Percentiles rank a stretch among this genome's conserved stretches.
These are phyloP conservation scores for Bipolaris victoriae DNA, from an alignment of 2,329 filamentous ascomycete genomes.

Conservation along the genomic window DNA sequence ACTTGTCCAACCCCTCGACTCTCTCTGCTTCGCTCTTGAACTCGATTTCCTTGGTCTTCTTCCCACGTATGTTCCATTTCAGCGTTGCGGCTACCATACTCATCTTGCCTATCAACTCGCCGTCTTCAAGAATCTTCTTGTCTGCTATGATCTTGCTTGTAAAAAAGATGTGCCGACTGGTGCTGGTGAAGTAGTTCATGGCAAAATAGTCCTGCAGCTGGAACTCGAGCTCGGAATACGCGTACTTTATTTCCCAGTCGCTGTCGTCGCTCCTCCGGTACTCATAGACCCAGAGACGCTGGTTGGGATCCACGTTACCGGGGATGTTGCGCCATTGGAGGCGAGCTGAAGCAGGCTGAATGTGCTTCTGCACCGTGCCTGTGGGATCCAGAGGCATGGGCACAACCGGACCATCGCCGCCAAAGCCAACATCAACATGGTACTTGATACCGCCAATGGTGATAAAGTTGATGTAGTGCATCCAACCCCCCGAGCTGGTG, in stretches of 20 bases:
- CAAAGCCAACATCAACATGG: conserved; percentile 55
- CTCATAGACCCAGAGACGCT: conserved; percentile 55
- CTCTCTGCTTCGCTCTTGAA: conserved; percentile 54
- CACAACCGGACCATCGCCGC: conserved; percentile 44
- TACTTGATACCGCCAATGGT: conserved; percentile 43
- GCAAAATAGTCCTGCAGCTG: conserved; percentile 39
- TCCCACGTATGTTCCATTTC: conserved; percentile 54
- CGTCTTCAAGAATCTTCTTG: conserved; percentile 56
- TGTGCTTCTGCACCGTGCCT: conserved; percentile 33
- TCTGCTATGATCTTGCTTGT: conserved; percentile 51
- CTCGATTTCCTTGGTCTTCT: conserved; percentile 49
- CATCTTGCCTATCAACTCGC: conserved; percentile 47
- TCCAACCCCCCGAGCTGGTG: conserved; percentile 40
- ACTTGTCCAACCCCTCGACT: conserved; percentile 51
- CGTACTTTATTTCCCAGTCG: conserved; percentile 67
- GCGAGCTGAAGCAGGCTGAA: conserved; percentile 39
- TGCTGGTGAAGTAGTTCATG: conserved; percentile 47
- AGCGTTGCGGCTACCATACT: conserved; percentile 54
- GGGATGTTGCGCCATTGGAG: conserved; percentile 46
- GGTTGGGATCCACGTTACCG: conserved; percentile 42
- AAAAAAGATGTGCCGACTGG: conserved; percentile 41
- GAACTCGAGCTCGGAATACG: conserved; percentile 60
- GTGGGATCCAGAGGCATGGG: conserved; percentile 48
- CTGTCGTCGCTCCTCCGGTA: conserved; percentile 45
- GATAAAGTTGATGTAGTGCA: conserved; percentile 56